phyloP scores from a whole-genome alignment of 768 basidiomycete genomes.

The Leucosporidium yakuticum region DNA sequence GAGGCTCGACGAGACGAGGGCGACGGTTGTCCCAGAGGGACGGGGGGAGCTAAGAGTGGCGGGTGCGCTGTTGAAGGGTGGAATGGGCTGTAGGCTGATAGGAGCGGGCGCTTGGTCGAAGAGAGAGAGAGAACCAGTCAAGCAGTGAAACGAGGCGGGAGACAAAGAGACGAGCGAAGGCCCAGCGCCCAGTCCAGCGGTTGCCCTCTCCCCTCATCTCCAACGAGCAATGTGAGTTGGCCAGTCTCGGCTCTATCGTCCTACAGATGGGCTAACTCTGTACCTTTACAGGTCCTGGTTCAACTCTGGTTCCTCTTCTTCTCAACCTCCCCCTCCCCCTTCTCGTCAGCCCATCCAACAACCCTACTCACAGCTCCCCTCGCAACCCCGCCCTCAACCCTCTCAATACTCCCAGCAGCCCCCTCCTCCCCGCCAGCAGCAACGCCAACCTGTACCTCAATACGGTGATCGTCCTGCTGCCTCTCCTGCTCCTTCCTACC shows the following conservation, averaged over 20 bases:
- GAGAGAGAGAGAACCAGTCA: too few species aligned
- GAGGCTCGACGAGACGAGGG: neutral
- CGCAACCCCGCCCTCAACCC: slow-evolving; percentile 11
- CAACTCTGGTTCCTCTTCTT: neutral
- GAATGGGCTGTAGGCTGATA: too few species aligned
- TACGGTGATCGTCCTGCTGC: neutral
- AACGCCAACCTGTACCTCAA: neutral
- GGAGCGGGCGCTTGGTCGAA: too few species aligned
- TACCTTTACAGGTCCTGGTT: neutral
- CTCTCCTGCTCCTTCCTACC: neutral
- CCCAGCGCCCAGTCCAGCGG: neutral
- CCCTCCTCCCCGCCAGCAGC: neutral
- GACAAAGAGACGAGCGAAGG: neutral
- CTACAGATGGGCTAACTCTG: neutral
- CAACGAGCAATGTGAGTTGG: too few species aligned
- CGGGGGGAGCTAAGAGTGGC: too few species aligned
- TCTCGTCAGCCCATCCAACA: neutral
- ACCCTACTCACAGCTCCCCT: neutral
- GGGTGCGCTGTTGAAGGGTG: too few species aligned
- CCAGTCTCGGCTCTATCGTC: too few species aligned
- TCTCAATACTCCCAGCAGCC: slow-evolving; percentile 9
- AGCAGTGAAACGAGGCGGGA: too few species aligned
- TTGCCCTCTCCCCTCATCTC: too few species aligned
- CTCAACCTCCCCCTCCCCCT: neutral
- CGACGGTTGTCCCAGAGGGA: too few species aligned